phyloP scores from a whole-genome alignment of 1,139 yeast genomes.

The Casaregolazyma suthepensis region DNA sequence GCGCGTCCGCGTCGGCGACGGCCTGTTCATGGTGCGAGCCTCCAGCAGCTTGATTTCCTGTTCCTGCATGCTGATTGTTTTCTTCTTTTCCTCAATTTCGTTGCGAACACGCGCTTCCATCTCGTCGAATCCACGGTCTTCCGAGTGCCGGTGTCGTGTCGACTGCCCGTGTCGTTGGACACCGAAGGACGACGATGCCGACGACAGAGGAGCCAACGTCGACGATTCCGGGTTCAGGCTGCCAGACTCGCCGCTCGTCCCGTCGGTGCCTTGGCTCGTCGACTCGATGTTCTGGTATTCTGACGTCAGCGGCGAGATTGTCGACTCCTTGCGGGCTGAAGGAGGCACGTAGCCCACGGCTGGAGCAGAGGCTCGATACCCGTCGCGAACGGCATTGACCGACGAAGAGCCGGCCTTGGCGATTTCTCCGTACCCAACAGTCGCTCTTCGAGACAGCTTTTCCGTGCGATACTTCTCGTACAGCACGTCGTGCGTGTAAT shows the following conservation, averaged over 20 bases:
- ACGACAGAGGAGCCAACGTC: not conserved
- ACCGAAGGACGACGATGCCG: not conserved
- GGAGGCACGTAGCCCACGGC: not conserved
- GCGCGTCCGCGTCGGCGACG: conserved; percentile 55
- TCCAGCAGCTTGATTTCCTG: conserved; percentile 81
- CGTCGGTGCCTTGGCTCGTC: not conserved
- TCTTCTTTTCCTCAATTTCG: conserved; percentile 76
- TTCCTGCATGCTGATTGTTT: conserved; percentile 82
- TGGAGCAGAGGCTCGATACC: not conserved
- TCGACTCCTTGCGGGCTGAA: not conserved
- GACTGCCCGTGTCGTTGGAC: not conserved
- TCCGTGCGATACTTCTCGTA: conserved; percentile 92
- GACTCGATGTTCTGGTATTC: not conserved
- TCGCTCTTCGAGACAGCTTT: conserved; percentile 45
- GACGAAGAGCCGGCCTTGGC: not conserved
- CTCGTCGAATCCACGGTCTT: conserved; percentile 16
- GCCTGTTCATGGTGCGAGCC: conserved; percentile 56
- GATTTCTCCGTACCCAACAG: not conserved
- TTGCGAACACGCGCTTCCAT: conserved; percentile 65
- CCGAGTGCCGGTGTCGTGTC: not conserved
- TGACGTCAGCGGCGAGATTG: not conserved
- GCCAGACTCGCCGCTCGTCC: not conserved
- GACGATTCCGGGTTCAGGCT: not conserved
- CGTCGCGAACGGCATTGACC: not conserved
- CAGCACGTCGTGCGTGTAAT: conserved; percentile 81